A percentile compares a stretch with the other conserved stretches of the same genome.
Conservation (phyloP, 1,139 yeast species). For the Hemisphaericaspora xylofermentans region DNA sequence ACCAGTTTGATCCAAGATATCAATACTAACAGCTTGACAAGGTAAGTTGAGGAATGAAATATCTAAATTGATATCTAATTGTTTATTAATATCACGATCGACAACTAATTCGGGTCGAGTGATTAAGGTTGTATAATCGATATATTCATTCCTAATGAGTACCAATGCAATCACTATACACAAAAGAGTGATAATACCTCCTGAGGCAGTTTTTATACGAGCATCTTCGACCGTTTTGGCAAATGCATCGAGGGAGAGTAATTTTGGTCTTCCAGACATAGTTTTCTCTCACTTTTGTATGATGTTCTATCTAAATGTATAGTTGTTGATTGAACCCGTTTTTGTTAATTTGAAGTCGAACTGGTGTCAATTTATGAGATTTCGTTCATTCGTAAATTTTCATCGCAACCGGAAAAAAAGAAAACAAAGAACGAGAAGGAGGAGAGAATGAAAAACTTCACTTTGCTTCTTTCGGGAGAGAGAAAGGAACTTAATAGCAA, state of each 20-base stretch:
- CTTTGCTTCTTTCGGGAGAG: not conserved
- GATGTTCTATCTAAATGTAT: not conserved
- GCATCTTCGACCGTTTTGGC: conserved; percentile 95
- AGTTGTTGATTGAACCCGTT: no score
- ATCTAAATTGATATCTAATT: conserved; percentile 77
- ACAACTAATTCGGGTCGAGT: conserved; percentile 83
- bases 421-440: no score
- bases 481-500: not conserved
- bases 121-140: conserved; percentile 64
- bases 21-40: conserved; percentile 58
- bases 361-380: not conserved
- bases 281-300: not conserved
- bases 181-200: conserved; percentile 80
- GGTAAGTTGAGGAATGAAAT: conserved; percentile 82
- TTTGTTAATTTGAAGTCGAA: no score
- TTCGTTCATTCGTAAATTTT: not conserved
- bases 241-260: conserved; percentile 81
- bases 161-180: conserved; percentile 63
- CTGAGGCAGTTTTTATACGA: conserved; percentile 79
- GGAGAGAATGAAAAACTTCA: not conserved
- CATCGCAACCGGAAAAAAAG: no score
- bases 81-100: conserved; percentile 77
- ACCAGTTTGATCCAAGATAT: conserved; percentile 78
- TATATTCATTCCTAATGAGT: conserved; percentile 72
- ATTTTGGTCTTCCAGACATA: conserved; percentile 35